Evolutionary conservation across 1,284 basidiomycete genomes (phyloP).

Genomic region (Ustilago cynodontis): DNA sequence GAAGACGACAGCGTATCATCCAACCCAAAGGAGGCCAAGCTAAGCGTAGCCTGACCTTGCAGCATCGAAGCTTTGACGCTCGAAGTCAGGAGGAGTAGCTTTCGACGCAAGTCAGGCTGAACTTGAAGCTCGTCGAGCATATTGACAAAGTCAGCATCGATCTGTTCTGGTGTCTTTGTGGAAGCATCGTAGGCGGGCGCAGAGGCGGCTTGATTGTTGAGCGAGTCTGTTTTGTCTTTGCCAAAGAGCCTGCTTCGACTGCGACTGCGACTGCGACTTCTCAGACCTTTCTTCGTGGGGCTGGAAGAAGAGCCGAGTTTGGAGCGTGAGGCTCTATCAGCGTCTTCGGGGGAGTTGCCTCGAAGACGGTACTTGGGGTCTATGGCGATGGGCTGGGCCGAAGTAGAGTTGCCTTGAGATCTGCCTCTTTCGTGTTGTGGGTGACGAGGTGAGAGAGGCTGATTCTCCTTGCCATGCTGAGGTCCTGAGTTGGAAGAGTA

Average conservation of each 20-base stretch:
- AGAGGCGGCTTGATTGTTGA: conserved; percentile 20
- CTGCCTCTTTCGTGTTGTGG: conserved; percentile 13
- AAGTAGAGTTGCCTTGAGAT: background rate
- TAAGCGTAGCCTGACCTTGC: conserved; percentile 81
- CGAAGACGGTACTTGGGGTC: conserved; percentile 51
- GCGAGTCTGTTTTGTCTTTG: conserved; percentile 41
- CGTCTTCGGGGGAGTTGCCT: conserved; percentile 45
- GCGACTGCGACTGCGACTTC: conserved; percentile 39
- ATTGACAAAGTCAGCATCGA: conserved; percentile 56
- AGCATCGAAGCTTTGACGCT: conserved; percentile 90
- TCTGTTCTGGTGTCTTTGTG: conserved; percentile 39
- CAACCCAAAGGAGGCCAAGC: conserved; percentile 71
- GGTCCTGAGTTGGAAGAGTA: conserved; percentile 12
- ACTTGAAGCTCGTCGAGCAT: conserved; percentile 74
- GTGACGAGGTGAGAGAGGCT: conserved; percentile 18
- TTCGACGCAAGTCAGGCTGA: conserved; percentile 79
- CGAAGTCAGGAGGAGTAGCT: conserved; percentile 81
- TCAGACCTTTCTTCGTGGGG: conserved; percentile 35
- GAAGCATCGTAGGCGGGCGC: conserved; percentile 14
- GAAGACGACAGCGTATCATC: conserved; percentile 20
- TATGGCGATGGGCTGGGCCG: conserved; percentile 26
- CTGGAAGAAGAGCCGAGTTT: conserved; percentile 39
- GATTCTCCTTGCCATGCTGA: conserved; percentile 43
- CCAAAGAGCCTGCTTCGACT: conserved; percentile 38
- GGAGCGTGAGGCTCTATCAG: conserved; percentile 17